Evolutionary conservation across 257 asterid species (phyloP), one percentile per base, ranked within the genome.

Genomic region (Solanum raphanifolium): DNA sequence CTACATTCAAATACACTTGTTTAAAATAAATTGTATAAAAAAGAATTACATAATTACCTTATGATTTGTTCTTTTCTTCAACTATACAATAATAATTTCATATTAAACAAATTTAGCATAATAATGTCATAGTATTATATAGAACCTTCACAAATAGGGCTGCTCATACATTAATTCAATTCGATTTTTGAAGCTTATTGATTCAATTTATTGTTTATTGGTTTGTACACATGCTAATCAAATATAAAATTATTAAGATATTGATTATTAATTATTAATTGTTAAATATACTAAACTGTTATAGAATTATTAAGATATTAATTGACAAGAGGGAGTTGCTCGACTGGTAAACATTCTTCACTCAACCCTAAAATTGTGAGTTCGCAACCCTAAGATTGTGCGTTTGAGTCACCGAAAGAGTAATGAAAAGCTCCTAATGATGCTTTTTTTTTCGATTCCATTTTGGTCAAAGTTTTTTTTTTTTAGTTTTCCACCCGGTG

Each of bases 401-500:
- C 3, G 4, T 52, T 52, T 1, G 3, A 52, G 23, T 52, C 60
- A 52, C 8, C 4, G 11, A 55, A 7, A 55, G 1, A 55, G 65
- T 11, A 55, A 55, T 55, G 10, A 4, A 18, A 55, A 6, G n/a
- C 9, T 55, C 4, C 65, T 55, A 55, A 55, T 55, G 25, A 55
- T 55, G 65, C 1, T 48, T 18, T 6, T 52, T 52, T 6, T 18
- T 52, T 18, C 20, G 4, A 52, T 52, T 52, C 10, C 2, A 52
- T 52, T 52, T 52, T 52, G 62, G n/a, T 18, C 2, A 52, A 52
- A 52, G 55, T 46, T 13, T 46, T 46, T 43, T n/a, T 39, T 12
- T 5, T 48, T 48, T 0, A 0, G 0, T 52, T 52, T 6, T 2
- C 9, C 9, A 52, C 0, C 9, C n/a, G 4, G 1, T 52, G n/a